phyloP scores from a whole-genome alignment of 2,329 filamentous ascomycete genomes.

The Onygenales sp. region DNA sequence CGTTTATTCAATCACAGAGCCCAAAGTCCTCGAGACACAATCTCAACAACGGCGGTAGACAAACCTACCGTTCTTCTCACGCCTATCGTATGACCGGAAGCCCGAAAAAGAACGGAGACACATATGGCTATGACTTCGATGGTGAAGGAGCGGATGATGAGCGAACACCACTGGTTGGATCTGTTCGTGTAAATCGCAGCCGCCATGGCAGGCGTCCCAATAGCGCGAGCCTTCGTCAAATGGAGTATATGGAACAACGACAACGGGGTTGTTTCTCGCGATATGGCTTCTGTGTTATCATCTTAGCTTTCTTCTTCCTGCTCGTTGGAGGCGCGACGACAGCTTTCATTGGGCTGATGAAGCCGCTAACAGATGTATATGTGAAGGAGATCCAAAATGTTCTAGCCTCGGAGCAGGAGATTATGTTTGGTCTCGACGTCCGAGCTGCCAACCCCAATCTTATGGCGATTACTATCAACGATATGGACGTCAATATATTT shows the following conservation, averaged over 20 bases:
- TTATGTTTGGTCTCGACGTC: conserved; percentile 88
- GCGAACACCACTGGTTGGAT: conserved; percentile 67
- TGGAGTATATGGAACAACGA: conserved; percentile 63
- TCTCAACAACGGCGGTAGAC: conserved; percentile 46
- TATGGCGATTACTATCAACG: conserved; percentile 73
- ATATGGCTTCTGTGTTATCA: conserved; percentile 76
- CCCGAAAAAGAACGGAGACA: conserved; percentile 50
- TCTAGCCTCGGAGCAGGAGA: conserved; percentile 83
- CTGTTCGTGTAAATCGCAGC: conserved; percentile 52
- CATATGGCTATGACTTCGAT: conserved; percentile 69
- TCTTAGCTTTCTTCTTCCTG: conserved; percentile 71
- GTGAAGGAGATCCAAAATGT: conserved; percentile 80
- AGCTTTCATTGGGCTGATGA: conserved; percentile 85
- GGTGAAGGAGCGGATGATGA: conserved; percentile 79
- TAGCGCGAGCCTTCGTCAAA: conserved; percentile 53
- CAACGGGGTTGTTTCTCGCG: conserved; percentile 57
- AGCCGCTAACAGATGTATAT: conserved; percentile 69
- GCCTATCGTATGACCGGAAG: conserved; percentile 36
- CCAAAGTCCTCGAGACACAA: conserved; percentile 51
- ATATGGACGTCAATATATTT: conserved; percentile 86
- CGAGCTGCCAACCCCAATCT: conserved; percentile 88
- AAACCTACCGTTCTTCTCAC: conserved; percentile 55
- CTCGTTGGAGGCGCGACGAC: conserved; percentile 77
- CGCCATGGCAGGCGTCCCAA: conserved; percentile 45
- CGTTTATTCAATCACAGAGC: conserved; percentile 53